phyloP scores from a whole-genome alignment of 129 eudicot species.

The Smallanthus sonchifolius region DNA sequence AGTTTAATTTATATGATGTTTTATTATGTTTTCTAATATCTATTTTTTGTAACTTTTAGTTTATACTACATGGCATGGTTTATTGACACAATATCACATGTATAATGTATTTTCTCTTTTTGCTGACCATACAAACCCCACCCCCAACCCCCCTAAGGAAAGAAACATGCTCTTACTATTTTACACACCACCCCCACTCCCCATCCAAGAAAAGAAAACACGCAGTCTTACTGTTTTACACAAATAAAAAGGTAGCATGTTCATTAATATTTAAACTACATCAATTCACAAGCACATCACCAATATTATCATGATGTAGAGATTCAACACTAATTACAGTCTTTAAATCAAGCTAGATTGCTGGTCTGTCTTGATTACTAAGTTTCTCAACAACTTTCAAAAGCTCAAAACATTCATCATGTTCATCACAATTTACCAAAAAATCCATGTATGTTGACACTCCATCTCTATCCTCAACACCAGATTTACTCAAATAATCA shows the following conservation, averaged over 20 bases:
- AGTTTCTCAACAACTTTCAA: constrained; percentile 25
- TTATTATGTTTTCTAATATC: too few species aligned
- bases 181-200: too few species aligned
- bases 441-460: constrained; percentile 24
- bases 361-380: constrained; percentile 27
- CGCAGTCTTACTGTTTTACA: too few species aligned
- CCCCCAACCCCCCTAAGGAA: too few species aligned
- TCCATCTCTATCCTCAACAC: constrained; percentile 30
- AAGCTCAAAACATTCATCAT: constrained; percentile 30
- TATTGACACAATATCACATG: too few species aligned
- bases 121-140: too few species aligned
- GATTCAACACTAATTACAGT: not conserved
- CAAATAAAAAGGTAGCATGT: not conserved
- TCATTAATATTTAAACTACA: not conserved
- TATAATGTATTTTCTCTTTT: too few species aligned
- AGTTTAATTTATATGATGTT: too few species aligned
- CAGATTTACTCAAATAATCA: constrained; percentile 21
- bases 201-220: too few species aligned
- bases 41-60: too few species aligned
- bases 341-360: constrained; percentile 19
- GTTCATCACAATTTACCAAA: constrained; percentile 33
- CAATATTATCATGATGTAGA: not conserved
- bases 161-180: too few species aligned
- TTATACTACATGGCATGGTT: too few species aligned
- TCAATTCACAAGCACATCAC: not conserved